Percentiles rank a stretch among this genome's conserved stretches.
Conservation (phyloP, 257 asterid genomes). For the Nicotiana undulata region DNA sequence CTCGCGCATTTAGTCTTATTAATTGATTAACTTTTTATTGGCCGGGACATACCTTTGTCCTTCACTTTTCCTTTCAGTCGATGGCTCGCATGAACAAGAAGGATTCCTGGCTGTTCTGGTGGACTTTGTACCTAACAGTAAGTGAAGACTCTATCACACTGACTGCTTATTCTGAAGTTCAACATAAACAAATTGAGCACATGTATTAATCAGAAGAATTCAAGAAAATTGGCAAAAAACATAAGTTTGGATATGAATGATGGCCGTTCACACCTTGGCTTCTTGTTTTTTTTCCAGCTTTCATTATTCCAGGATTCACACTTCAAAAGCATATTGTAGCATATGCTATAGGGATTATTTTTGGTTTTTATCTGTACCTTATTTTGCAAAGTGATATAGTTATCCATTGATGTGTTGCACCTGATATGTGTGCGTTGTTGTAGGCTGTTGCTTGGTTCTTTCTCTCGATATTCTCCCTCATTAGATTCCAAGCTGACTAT, state of each 20-base stretch:
- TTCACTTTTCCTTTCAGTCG: conserved; percentile 40
- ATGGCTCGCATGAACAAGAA: conserved; percentile 95
- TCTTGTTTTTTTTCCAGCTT: neutral
- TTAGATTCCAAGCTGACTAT: conserved; percentile 91
- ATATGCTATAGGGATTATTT: neutral
- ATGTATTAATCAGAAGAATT: neutral
- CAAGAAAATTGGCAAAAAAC: neutral
- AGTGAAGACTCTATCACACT: conserved; percentile 18
- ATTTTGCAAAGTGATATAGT: neutral
- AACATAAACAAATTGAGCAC: neutral
- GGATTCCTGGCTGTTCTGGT: conserved; percentile 99
- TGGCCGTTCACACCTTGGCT: neutral
- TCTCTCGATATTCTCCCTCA: conserved; percentile 75
- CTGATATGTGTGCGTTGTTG: conserved; percentile 6
- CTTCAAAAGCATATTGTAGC: neutral
- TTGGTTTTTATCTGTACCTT: neutral
- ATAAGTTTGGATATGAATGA: neutral
- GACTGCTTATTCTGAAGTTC: neutral
- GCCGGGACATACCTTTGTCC: neutral
- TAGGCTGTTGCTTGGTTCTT: conserved; percentile 82
- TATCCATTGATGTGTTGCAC: neutral
- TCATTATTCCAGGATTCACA: neutral
- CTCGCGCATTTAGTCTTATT: neutral
- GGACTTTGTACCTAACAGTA: conserved; percentile 91
- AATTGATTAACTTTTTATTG: neutral